Evolutionary conservation across 306 rosid species (phyloP).

Genomic region (Fagus sylvatica): DNA sequence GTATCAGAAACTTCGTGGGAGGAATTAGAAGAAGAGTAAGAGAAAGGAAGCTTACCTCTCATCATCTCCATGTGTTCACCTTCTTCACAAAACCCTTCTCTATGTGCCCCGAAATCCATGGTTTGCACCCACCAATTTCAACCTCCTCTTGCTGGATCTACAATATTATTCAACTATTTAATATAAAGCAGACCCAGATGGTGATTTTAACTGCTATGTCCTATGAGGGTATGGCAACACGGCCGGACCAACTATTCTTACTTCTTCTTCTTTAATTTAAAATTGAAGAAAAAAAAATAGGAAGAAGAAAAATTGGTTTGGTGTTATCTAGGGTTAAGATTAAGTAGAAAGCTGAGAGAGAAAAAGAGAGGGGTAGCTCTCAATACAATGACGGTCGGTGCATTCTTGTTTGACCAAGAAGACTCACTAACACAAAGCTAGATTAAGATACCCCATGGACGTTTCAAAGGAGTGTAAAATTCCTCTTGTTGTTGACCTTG

Average conservation of each 20-base stretch:
- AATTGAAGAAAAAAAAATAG: too few relatives aligned
- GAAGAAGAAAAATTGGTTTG: not conserved
- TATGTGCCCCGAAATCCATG: conserved; percentile 35
- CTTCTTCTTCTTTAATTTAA: not conserved
- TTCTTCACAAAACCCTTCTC: conserved; percentile 16
- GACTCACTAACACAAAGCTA: conserved; percentile 11
- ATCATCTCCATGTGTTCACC: conserved; percentile 7
- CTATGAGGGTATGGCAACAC: not conserved
- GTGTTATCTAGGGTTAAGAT: conserved; percentile 25
- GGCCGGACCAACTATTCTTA: not conserved
- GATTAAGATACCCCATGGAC: conserved; percentile 30
- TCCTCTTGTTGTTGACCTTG: conserved; percentile 45
- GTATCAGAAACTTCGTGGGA: not conserved
- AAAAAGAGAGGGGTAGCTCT: conserved; percentile 25
- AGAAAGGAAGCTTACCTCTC: conserved; percentile 23
- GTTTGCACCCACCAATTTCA: not conserved
- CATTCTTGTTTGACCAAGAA: conserved; percentile 38
- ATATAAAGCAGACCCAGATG: not conserved
- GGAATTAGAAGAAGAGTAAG: conserved; percentile 16
- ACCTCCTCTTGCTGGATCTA: conserved; percentile 16
- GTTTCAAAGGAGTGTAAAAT: conserved; percentile 37
- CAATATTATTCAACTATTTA: not conserved
- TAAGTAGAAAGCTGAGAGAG: not conserved
- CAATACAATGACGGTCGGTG: conserved; percentile 39
- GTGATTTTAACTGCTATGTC: not conserved